phyloP scores from a whole-genome alignment of 31 red algal genomes.

The Porphyra umbilicalis region DNA sequence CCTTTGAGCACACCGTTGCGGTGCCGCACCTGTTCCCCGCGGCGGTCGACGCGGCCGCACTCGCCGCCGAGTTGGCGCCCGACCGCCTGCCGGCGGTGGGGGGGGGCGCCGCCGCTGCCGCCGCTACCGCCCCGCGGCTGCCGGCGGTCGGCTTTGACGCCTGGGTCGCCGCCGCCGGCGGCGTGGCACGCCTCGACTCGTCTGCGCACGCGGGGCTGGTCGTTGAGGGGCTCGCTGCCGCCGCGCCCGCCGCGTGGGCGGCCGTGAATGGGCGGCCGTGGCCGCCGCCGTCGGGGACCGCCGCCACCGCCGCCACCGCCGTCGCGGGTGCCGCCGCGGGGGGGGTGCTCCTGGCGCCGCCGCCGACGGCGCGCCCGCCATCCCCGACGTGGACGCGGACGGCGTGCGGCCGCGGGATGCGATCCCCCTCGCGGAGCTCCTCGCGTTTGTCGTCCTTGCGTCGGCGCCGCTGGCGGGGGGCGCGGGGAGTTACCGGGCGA shows the following conservation, averaged over 20 bases:
- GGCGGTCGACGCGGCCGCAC: not conserved
- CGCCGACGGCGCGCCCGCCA: not conserved
- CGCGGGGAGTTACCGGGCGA: conserved; percentile 46
- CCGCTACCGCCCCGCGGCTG: conserved; percentile 6
- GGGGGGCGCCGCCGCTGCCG: conserved; percentile 15
- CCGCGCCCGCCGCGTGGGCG: conserved; percentile 58
- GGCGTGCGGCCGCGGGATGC: not conserved
- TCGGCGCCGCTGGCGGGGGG: conserved; percentile 34
- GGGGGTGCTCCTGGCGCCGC: not conserved
- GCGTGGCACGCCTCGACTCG: conserved; percentile 52
- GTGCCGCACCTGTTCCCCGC: not conserved
- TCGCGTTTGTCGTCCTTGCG: conserved; percentile 60
- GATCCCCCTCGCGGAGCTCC: conserved; percentile 61
- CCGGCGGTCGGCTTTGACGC: conserved; percentile 63
- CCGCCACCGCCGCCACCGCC: conserved; percentile 26
- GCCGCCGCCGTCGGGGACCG: conserved; percentile 22
- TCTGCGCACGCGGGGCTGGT: conserved; percentile 60
- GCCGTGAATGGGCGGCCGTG: conserved; percentile 31
- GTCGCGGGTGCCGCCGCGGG: not conserved
- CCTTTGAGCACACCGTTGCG: not conserved
- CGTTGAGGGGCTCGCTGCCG: conserved; percentile 61
- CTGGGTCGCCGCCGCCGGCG: conserved; percentile 49
- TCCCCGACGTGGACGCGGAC: not conserved
- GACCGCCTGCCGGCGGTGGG: not conserved
- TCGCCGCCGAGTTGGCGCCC: not conserved